phyloP scores from a whole-genome alignment of 108 stramenopile genomes.

The Schizochytrium sp. region DNA sequence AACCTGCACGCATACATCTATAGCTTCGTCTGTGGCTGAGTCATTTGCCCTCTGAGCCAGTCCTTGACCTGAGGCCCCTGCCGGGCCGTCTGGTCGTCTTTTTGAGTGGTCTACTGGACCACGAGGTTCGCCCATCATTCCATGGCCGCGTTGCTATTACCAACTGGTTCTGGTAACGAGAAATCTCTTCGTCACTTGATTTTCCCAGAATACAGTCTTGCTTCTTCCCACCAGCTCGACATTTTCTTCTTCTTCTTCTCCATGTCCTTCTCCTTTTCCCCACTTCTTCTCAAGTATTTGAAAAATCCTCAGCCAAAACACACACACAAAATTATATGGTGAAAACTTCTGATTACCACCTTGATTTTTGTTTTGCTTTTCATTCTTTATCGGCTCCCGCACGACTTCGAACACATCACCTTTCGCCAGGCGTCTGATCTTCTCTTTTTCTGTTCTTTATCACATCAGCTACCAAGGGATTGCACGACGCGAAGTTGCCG shows the following conservation, averaged over 20 bases:
- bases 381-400: no score
- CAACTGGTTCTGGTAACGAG: slow-evolving; percentile 5
- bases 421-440: no score
- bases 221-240: background rate
- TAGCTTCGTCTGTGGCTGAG: background rate
- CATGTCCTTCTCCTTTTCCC: background rate
- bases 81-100: background rate
- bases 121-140: background rate
- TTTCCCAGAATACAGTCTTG: no score
- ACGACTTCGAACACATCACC: no score
- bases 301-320: no score
- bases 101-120: background rate
- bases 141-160: background rate
- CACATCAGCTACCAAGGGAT: background rate
- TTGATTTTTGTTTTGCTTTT: no score
- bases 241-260: background rate
- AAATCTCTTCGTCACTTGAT: no score
- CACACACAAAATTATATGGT: no score
- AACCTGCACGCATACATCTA: background rate
- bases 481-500: background rate
- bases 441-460: background rate
- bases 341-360: no score
- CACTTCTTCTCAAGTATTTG: background rate
- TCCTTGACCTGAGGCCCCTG: background rate
- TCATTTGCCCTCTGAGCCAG: background rate